phyloP scores from a whole-genome alignment of 2,329 filamentous ascomycete genomes.

The Penicillium griseofulvum region DNA sequence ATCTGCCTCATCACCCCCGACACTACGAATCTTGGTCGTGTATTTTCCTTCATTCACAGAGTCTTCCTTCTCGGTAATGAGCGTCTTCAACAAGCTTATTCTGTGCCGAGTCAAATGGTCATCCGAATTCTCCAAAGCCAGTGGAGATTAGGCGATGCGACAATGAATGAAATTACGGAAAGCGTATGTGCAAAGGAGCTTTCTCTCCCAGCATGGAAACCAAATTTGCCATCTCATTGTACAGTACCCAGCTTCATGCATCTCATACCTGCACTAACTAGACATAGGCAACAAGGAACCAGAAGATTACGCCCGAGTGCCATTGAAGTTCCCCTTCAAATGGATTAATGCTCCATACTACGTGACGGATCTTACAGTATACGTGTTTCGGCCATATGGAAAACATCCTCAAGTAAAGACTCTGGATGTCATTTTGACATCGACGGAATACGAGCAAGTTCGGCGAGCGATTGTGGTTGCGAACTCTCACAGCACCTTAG shows the following conservation, averaged over 20 bases:
- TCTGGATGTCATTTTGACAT: no score
- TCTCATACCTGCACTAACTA: not conserved
- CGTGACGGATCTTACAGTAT: no score
- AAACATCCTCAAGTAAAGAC: no score
- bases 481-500: no score
- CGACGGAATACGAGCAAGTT: no score
- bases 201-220: not conserved
- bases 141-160: not conserved
- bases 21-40: not conserved
- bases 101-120: not conserved
- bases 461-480: no score
- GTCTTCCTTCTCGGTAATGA: not conserved
- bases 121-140: not conserved
- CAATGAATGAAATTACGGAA: not conserved
- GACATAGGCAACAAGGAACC: not conserved
- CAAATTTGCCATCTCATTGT: not conserved
- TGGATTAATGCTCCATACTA: no score
- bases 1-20: not conserved
- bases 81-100: not conserved
- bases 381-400: no score
- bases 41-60: not conserved
- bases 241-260: not conserved
- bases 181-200: not conserved
- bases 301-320: not conserved
- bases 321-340: no score